Evolutionary conservation across 2,329 filamentous ascomycete genomes (phyloP).

Genomic region (Cadophora gregata): DNA sequence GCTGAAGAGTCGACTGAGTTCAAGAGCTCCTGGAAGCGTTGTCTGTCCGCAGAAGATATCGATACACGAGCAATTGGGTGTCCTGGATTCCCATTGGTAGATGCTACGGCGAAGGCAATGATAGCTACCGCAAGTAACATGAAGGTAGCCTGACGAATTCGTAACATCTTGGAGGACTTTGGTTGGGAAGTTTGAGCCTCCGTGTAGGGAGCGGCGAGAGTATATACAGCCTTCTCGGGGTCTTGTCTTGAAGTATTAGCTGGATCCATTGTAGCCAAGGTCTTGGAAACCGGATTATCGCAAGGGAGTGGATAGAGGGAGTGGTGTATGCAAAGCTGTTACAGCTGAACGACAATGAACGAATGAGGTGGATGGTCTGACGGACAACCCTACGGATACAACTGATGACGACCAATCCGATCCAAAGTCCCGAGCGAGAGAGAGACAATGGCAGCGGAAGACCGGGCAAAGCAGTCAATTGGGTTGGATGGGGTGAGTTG

Average conservation of each 20-base stretch:
- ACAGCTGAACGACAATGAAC: neutral
- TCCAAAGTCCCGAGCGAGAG: conserved; percentile 1
- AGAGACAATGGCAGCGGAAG: neutral
- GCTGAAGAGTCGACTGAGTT: conserved; percentile 62
- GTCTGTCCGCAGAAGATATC: conserved; percentile 34
- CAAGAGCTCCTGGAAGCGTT: conserved; percentile 59
- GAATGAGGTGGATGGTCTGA: conserved; percentile 12
- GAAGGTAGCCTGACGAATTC: neutral
- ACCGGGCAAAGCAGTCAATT: neutral
- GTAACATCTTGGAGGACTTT: conserved; percentile 11
- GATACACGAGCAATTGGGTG: conserved; percentile 7
- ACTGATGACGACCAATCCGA: conserved; percentile 11
- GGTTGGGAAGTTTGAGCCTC: neutral
- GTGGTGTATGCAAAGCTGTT: conserved; percentile 12
- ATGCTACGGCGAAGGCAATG: conserved; percentile 2
- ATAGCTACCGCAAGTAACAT: neutral
- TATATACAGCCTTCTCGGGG: conserved; percentile 19
- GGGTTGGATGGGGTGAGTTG: neutral
- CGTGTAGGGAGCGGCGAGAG: neutral
- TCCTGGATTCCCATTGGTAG: neutral
- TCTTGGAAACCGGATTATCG: conserved; percentile 9
- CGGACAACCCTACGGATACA: neutral
- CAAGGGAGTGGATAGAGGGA: neutral
- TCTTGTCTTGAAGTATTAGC: conserved; percentile 16
- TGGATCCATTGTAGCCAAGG: conserved; percentile 8